Evolutionary conservation across 2,329 filamentous ascomycete species (phyloP).

Genomic region (Aspergillus ustus): DNA sequence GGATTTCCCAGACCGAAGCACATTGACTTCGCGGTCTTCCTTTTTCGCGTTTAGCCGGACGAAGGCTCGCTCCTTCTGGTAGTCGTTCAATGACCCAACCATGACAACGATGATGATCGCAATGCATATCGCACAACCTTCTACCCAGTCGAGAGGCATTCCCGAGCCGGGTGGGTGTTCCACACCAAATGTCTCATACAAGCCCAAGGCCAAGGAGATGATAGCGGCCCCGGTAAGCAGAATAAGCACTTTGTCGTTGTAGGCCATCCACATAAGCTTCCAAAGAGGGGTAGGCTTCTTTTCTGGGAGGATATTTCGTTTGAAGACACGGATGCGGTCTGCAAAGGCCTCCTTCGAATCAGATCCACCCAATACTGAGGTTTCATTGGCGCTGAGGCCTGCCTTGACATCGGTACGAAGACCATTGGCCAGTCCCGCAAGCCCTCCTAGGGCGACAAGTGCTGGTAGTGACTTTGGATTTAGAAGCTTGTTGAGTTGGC

Average conservation of each 20-base stretch:
- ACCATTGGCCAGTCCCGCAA: slow-evolving; percentile 72
- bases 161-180: slow-evolving; percentile 26
- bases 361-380: slow-evolving; percentile 21
- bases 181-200: slow-evolving; percentile 56
- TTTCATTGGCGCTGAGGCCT: slow-evolving; percentile 73
- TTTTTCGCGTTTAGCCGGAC: slow-evolving; percentile 81
- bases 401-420: slow-evolving; percentile 65
- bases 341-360: not conserved
- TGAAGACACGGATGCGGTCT: slow-evolving; percentile 46
- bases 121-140: slow-evolving; percentile 77
- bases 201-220: slow-evolving; percentile 72
- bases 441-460: slow-evolving; percentile 73
- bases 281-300: slow-evolving; percentile 70
- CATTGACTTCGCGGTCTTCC: slow-evolving; percentile 73
- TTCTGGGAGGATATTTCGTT: slow-evolving; percentile 66
- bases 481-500: slow-evolving; percentile 72
- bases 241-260: slow-evolving; percentile 77
- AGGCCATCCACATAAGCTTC: slow-evolving; percentile 73
- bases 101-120: slow-evolving; percentile 77
- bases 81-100: slow-evolving; percentile 77
- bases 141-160: slow-evolving; percentile 70
- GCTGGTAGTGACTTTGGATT: slow-evolving; percentile 76
- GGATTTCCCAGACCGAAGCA: slow-evolving; percentile 72
- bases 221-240: slow-evolving; percentile 69
- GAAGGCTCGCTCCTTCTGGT: slow-evolving; percentile 80